phyloP scores from a whole-genome alignment of 2,329 filamentous ascomycete species.

The Cladosporium austrohemisphaericum region DNA sequence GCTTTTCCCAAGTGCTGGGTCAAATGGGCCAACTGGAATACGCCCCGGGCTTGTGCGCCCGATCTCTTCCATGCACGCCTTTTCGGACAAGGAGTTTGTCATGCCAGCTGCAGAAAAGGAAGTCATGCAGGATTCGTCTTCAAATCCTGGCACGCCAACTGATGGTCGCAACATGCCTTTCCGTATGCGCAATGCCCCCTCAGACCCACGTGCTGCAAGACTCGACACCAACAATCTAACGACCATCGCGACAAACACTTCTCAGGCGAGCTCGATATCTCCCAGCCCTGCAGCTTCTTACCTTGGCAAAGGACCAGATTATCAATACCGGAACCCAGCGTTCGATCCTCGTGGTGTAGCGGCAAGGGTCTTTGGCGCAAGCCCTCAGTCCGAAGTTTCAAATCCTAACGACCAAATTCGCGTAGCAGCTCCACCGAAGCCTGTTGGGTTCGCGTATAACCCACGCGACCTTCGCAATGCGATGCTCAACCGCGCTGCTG shows the following conservation, averaged over 20 bases:
- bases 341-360: constrained; percentile 8
- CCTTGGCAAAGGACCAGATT: constrained; percentile 5
- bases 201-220: not conserved
- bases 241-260: constrained; percentile 3
- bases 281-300: constrained; percentile 12
- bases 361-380: constrained; percentile 11
- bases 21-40: constrained; percentile 15
- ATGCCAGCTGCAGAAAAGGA: constrained; percentile 13
- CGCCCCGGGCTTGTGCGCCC: not conserved
- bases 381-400: not conserved
- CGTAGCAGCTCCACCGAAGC: constrained; percentile 8
- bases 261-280: constrained; percentile 5
- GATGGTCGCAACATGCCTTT: constrained; percentile 7
- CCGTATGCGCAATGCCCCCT: constrained; percentile 9
- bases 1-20: constrained; percentile 14
- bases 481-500: constrained; percentile 13
- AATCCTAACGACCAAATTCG: constrained; percentile 3
- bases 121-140: not conserved
- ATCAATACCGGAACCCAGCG: constrained; percentile 14
- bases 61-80: constrained; percentile 9
- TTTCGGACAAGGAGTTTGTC: constrained; percentile 15
- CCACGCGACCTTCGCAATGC: constrained; percentile 17
- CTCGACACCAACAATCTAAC: constrained; percentile 9
- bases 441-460: constrained; percentile 17
- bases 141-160: not conserved